These are phyloP conservation scores for Capsicum chinense DNA, from an alignment of 257 asterid genomes.

Conservation along the genomic window DNA sequence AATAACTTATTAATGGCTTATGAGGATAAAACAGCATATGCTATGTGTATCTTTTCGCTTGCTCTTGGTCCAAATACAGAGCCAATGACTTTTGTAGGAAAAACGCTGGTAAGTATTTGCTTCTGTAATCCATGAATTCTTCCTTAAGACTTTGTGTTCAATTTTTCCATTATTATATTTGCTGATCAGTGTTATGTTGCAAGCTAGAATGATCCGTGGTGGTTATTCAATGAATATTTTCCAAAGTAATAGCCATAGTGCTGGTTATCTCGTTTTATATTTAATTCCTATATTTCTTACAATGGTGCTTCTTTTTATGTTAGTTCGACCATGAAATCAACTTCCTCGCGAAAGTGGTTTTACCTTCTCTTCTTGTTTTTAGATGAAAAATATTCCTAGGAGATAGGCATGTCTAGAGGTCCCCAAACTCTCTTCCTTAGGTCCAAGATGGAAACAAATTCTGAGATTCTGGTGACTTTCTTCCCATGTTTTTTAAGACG, in stretches of 20 bases:
- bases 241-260: neutral
- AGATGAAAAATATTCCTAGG: neutral
- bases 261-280: neutral
- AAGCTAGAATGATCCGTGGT: neutral
- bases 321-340: neutral
- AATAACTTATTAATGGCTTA: constrained; percentile 90
- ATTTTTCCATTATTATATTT: neutral
- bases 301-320: neutral
- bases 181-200: neutral
- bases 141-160: neutral
- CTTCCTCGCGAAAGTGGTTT: neutral
- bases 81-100: constrained; percentile 83
- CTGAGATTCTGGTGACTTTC: neutral
- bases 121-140: neutral
- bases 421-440: neutral
- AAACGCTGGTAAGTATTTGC: constrained; percentile 63
- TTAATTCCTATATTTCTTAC: neutral
- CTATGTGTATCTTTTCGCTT: constrained; percentile 90
- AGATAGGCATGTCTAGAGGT: neutral
- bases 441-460: neutral
- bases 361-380: neutral
- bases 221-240: neutral
- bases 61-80: constrained; percentile 83
- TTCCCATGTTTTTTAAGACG: neutral
- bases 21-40: constrained; percentile 93